Evolutionary conservation across 805 yeast genomes (phyloP).

Genomic region (Huiozyma sinensis): DNA sequence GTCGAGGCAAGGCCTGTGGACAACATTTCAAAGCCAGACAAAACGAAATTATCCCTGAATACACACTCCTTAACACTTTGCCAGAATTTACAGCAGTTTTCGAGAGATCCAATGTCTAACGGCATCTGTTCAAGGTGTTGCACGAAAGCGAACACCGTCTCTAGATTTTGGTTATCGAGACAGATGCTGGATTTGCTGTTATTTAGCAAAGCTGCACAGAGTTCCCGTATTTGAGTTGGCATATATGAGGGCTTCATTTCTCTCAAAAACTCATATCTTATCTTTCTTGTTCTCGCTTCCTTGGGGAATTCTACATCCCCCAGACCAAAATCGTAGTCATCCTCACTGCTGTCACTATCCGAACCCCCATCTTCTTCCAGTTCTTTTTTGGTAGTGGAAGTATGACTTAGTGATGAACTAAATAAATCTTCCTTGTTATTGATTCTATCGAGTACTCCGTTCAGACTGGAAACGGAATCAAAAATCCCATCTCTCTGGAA

Average conservation of each 20-base stretch:
- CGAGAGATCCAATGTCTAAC: slow-evolving; percentile 17
- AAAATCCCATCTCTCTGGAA: slow-evolving; percentile 59
- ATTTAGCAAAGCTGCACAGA: slow-evolving; percentile 11
- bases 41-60: slow-evolving; percentile 20
- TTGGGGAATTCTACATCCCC: slow-evolving; percentile 26
- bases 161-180: slow-evolving; percentile 16
- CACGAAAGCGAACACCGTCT: slow-evolving; percentile 15
- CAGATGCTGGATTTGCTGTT: slow-evolving; percentile 12
- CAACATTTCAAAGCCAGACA: slow-evolving; percentile 69
- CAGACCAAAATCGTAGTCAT: slow-evolving; percentile 21
- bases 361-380: slow-evolving; percentile 11
- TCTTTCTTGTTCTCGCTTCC: slow-evolving; percentile 17
- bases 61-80: slow-evolving; percentile 28
- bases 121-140: slow-evolving; percentile 15
- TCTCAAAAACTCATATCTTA: slow-evolving; percentile 15
- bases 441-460: too few relatives aligned
- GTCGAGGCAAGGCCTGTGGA: slow-evolving; percentile 52
- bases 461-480: slow-evolving; percentile 3
- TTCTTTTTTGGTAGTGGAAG: slow-evolving; percentile 5
- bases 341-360: slow-evolving; percentile 21
- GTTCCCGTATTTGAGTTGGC: slow-evolving; percentile 7
- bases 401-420: too few relatives aligned
- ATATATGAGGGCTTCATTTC: not conserved
- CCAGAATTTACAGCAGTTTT: slow-evolving; percentile 31
- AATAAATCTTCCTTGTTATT: too few relatives aligned